Evolutionary conservation across 1,139 yeast species (phyloP), one percentile per base, ranked within the genome.

Genomic region (Debaryomyces sp.): DNA sequence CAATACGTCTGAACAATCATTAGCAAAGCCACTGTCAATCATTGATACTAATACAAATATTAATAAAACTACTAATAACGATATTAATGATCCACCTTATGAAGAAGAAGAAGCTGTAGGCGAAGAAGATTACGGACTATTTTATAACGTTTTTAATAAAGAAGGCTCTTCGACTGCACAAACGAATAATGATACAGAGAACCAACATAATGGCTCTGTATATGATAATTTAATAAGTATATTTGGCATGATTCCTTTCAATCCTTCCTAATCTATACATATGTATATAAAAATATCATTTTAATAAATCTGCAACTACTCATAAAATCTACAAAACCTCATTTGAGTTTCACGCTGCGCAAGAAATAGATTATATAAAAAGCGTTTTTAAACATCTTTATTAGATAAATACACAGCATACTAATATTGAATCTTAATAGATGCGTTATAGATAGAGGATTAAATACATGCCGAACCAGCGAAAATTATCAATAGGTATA

Each of bases 181-280:
- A 15, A 54, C 56, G 30, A 61, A 56, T 40, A 26, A 34, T 24
- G 37, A 27, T 10, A 41, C 43, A 21, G 49, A 50, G 22, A 50
- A 51, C 8, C 63, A 49, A 43, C 46, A 43, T 21, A 47, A 43
- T n/a, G 50, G 50, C 1, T 42, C 55, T 2, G 48, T 51, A 1
- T 59, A 61, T 44, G 67, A 63, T 41, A 58, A 51, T 45, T 53
- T 63, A 50, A 58, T 60, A 36, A 56, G 59, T 36, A 66, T 67
- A 1, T 69, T 66, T 53, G 73, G 71, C 0, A 61, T 67, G 35
- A 66, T 70, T 48, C 75, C 75, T 2, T 70, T 70, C 58, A 70
- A 70, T 46, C 75, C 75, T 5, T 68, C 74, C 2, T 69, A 33
- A 46, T 21, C 26, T 35, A 10, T 35, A 35, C 12, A 32, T 32